These are phyloP conservation scores for Didymella arachidicola DNA, from an alignment of 2,329 filamentous ascomycete species.

Conservation along the genomic window DNA sequence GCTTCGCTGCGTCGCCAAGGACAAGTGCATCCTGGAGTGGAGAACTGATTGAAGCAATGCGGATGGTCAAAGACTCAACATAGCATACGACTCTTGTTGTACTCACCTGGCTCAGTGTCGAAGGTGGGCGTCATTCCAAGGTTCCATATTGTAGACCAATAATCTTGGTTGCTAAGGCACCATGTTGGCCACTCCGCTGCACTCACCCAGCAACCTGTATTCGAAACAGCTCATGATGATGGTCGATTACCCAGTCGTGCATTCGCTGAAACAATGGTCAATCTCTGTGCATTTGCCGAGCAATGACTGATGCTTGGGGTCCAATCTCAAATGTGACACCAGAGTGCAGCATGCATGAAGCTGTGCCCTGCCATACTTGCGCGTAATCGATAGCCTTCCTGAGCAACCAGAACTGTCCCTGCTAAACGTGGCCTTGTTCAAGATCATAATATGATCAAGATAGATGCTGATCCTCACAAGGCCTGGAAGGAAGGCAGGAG, in stretches of 20 bases:
- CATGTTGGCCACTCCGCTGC: neutral
- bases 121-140: neutral
- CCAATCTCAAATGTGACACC: neutral
- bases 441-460: neutral
- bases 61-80: neutral
- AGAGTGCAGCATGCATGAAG: neutral
- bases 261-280: neutral
- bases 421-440: neutral
- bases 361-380: neutral
- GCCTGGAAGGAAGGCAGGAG: neutral
- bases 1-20: neutral
- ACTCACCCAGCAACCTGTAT: neutral
- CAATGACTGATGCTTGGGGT: neutral
- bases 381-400: neutral
- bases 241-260: neutral
- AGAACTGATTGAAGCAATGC: conserved; percentile 2
- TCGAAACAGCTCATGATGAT: neutral
- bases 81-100: neutral
- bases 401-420: neutral
- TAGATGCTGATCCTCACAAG: neutral
- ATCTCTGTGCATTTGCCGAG: neutral
- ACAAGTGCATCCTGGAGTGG: neutral
- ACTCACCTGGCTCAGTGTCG: neutral
- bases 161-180: neutral
- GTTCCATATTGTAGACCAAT: too few species aligned